A percentile compares a stretch with the other conserved stretches of the same genome.
Evolutionary conservation across 345 rosid genomes (phyloP).

Genomic region (Gossypium arboreum): DNA sequence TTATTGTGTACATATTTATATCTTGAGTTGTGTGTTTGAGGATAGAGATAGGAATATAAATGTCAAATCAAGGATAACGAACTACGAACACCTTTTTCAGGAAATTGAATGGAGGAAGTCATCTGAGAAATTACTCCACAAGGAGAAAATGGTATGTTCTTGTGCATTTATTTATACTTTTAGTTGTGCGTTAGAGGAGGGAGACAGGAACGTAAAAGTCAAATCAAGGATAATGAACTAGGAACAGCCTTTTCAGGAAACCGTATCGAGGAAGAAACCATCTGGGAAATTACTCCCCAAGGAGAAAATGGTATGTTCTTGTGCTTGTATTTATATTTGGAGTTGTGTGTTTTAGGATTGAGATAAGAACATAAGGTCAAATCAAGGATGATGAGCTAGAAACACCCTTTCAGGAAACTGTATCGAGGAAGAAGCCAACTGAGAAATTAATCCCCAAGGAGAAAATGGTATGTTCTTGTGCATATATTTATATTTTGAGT

Average conservation of each 20-base stretch:
- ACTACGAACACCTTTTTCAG: conserved; percentile 28
- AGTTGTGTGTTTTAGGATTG: neutral
- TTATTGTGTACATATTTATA: neutral
- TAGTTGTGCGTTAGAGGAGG: neutral
- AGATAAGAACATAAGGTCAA: too few species aligned
- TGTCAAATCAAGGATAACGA: too few species aligned
- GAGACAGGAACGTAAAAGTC: too few species aligned
- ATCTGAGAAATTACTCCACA: conserved; percentile 24
- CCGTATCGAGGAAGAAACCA: conserved; percentile 40
- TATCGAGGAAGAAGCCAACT: conserved; percentile 16
- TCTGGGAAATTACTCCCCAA: conserved; percentile 24
- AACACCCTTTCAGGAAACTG: conserved; percentile 11
- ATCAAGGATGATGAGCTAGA: too few species aligned
- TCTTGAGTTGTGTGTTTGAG: neutral
- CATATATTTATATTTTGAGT: neutral
- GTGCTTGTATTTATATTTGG: conserved; percentile 5
- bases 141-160: conserved; percentile 15
- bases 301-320: conserved; percentile 14
- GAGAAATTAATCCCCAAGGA: conserved; percentile 26
- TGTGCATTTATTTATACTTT: neutral
- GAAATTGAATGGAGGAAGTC: conserved; percentile 48
- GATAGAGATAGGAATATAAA: neutral
- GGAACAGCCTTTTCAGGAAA: conserved; percentile 37
- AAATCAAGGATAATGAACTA: too few species aligned
- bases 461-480: neutral